Base-by-base conservation (phyloP, 1,284 basidiomycete genomes). In the Ustilago esculenta region DNA sequence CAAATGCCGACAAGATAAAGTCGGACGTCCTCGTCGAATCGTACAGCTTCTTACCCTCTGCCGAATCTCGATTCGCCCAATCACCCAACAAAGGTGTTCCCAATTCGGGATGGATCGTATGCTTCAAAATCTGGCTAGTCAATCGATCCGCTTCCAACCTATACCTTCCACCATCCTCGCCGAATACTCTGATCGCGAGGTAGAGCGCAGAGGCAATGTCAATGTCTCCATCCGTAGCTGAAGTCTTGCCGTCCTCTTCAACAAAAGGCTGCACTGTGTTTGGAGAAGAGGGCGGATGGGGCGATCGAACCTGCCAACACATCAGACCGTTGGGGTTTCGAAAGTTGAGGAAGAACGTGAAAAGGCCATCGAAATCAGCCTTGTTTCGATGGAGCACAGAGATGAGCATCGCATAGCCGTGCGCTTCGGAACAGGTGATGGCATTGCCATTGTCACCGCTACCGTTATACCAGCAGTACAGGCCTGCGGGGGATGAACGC, bases 381-480 rank as follows among this genome's bases (percentile, higher is more conserved):
- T 64, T 67, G 45, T 75, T 77, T 14, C 69, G 45, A 37, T 78
- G 76, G 17, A 78, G 56, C 2, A 71, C 66, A 1, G 75, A 66
- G 51, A 77, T 79, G 23, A 79, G 57, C 75, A 79, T 79, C 0
- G 75, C 76, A 42, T 79, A 79, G 6, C 75, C 76, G 35, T 79
- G 76, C 15, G 76, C 76, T 44, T 79, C 76, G 5, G 75, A 77
- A 45, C 76, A 79, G 5, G 76, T 79, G n/a, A 79, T 59, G 5
- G 76, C 76, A 34, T 79, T 70, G 18, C 75, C 76, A 51, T 78
- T 72, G 37, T 73, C 70, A 6, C 70, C 67, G 29, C 56, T 43
- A 41, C 48, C 71, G 29, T 77, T 77, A 61, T 77, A 77, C 53
- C 64, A 77, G 60, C 73, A 76, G 49, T 76, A 76, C 18, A 73